Evolutionary conservation across 805 yeast genomes (phyloP).

Genomic region (Lachancea dasiensis): DNA sequence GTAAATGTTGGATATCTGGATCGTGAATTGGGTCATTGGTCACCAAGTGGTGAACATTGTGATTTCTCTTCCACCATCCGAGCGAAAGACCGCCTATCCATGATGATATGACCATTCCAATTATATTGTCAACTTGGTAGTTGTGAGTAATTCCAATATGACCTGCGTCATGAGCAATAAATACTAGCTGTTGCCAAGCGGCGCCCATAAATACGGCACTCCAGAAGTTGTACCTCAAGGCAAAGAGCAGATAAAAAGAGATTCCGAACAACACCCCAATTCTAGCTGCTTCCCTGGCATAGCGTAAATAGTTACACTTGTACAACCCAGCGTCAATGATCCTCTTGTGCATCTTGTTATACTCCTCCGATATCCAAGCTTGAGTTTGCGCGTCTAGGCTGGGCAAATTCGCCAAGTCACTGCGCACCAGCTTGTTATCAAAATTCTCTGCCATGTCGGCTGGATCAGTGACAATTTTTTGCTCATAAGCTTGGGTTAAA

Average conservation of each 20-base stretch:
- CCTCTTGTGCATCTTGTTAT: conserved; percentile 51
- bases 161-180: conserved; percentile 87
- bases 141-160: conserved; percentile 79
- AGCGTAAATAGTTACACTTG: conserved; percentile 66
- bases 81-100: conserved; percentile 82
- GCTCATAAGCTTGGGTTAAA: conserved; percentile 27
- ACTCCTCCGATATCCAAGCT: conserved; percentile 45
- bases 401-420: conserved; percentile 57
- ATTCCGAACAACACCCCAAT: conserved; percentile 48
- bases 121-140: conserved; percentile 65
- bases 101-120: conserved; percentile 70
- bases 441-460: conserved; percentile 46
- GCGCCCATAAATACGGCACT: conserved; percentile 66
- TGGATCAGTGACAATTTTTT: conserved; percentile 47
- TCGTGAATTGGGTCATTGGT: conserved; percentile 94
- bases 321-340: conserved; percentile 57
- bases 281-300: conserved; percentile 62
- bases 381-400: conserved; percentile 66
- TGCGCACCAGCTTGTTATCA: conserved; percentile 49
- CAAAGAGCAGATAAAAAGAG: conserved; percentile 42
- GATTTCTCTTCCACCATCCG: conserved; percentile 95
- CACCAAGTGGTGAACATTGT: conserved; percentile 85
- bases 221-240: conserved; percentile 38
- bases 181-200: conserved; percentile 86
- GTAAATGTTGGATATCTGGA: conserved; percentile 90